Base-by-base conservation (phyloP, 495 filamentous ascomycete genomes). In the Daldinia loculata region DNA sequence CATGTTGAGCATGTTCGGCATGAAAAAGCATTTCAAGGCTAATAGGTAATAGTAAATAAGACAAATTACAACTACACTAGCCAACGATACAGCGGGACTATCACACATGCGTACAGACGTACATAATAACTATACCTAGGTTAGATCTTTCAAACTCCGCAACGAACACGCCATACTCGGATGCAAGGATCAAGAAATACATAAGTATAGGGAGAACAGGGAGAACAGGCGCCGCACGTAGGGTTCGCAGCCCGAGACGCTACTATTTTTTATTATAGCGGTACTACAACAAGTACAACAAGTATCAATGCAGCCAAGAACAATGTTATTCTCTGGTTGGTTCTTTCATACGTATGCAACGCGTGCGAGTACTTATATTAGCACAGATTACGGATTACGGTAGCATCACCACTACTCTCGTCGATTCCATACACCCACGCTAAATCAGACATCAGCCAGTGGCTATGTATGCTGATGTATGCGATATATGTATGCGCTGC, bases 231-330 rank as follows among this genome's bases (percentile, higher is more conserved):
- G 65, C 70, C 70, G 70, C 50, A 67, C 60, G 61, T 64, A 72
- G 63, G 69, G 69, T 71, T 66, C 63, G 63, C 63, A 65, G 53
- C 69, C 64, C 56, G 70, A 68, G 59, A 61, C 60, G 63, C 57
- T 61, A 52, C 53, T 38, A 50, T 58, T 59, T 61, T 61, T 38
- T 48, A 24, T 22, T 48, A 24, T 22, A 48, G 9, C 9, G 8
- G 19, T 48, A 48, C 19, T 22, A 48, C 1, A 48, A 9, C 43
- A 48, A 4, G 43, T 24, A 24, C 43, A 48, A 9, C 43, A 48
- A 4, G 43, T 24, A 24, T 19, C 43, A 24, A 53, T 12, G 50
- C 50, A 27, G 50, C 50, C 50, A 53, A 53, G 50, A 24, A 53
- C 1, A 24, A 53, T 30, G 14, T 8, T 24, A 27, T 30, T 19